Percentiles rank a stretch among this genome's conserved stretches.
Conservation (phyloP, 441 rosid genomes). For the Gossypium trilobum region DNA sequence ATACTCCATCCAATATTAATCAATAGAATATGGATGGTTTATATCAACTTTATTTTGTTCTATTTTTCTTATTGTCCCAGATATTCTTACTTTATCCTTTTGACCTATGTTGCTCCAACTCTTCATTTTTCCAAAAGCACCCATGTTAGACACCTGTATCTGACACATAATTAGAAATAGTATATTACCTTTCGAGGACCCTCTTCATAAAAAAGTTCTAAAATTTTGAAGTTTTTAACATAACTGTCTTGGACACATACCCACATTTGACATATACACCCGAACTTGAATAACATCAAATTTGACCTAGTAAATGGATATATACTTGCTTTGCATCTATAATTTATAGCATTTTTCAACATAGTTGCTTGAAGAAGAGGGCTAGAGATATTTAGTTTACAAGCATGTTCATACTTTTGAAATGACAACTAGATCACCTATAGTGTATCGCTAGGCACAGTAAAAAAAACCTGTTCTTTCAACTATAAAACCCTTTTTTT, state of each 20-base stretch:
- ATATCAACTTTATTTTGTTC: background rate
- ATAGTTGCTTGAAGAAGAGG: background rate
- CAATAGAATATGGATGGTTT: background rate
- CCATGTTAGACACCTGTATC: background rate
- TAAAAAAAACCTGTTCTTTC: background rate
- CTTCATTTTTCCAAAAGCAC: background rate
- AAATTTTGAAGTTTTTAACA: background rate
- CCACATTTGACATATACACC: background rate
- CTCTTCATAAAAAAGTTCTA: no score
- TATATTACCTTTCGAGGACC: no score
- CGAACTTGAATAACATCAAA: background rate
- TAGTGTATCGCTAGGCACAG: background rate
- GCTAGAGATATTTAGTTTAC: background rate
- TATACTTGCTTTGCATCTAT: background rate
- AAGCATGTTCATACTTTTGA: background rate
- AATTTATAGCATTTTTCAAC: background rate
- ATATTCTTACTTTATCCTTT: background rate
- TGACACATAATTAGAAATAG: no score
- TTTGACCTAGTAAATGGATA: background rate
- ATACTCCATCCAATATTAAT: background rate
- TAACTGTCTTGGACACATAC: background rate
- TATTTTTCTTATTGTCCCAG: background rate
- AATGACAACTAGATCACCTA: background rate
- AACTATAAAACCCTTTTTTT: background rate
- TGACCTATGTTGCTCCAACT: background rate